Conservation (phyloP, 2,329 filamentous ascomycete species). For the Xylaria multiplex region DNA sequence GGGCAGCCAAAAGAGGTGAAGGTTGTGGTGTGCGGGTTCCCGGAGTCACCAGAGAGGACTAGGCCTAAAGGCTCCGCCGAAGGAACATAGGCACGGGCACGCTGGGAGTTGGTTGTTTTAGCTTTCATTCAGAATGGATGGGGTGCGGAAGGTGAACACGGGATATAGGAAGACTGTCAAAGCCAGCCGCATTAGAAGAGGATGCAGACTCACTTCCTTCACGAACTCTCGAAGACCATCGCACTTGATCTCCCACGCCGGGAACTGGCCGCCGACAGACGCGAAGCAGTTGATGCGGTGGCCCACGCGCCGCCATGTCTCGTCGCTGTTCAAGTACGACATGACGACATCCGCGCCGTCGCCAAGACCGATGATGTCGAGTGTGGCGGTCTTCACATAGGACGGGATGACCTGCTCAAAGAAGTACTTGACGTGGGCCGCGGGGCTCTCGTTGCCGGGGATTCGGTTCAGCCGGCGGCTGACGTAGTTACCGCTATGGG, state of each 20-base stretch:
- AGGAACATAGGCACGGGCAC: slow-evolving; percentile 69
- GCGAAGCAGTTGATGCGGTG: slow-evolving; percentile 59
- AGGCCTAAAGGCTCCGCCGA: slow-evolving; percentile 62
- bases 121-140: slow-evolving; percentile 8
- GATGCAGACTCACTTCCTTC: slow-evolving; percentile 55
- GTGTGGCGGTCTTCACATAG: slow-evolving; percentile 60
- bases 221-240: slow-evolving; percentile 61
- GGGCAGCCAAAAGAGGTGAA: slow-evolving; percentile 68
- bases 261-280: slow-evolving; percentile 60
- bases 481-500: slow-evolving; percentile 65
- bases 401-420: slow-evolving; percentile 70
- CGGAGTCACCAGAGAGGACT: slow-evolving; percentile 63
- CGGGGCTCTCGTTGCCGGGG: slow-evolving; percentile 64
- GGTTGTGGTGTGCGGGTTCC: slow-evolving; percentile 54
- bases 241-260: slow-evolving; percentile 54
- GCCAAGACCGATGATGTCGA: slow-evolving; percentile 78
- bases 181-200: background rate
- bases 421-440: slow-evolving; percentile 72
- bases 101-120: slow-evolving; percentile 54
- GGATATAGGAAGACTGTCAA: background rate
- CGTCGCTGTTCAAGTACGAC: slow-evolving; percentile 65
- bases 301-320: slow-evolving; percentile 60
- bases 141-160: no score
- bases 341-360: slow-evolving; percentile 70
- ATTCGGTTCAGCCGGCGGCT: slow-evolving; percentile 69